phyloP scores from a whole-genome alignment of 768 basidiomycete species.

The Gymnopilus dilepis region DNA sequence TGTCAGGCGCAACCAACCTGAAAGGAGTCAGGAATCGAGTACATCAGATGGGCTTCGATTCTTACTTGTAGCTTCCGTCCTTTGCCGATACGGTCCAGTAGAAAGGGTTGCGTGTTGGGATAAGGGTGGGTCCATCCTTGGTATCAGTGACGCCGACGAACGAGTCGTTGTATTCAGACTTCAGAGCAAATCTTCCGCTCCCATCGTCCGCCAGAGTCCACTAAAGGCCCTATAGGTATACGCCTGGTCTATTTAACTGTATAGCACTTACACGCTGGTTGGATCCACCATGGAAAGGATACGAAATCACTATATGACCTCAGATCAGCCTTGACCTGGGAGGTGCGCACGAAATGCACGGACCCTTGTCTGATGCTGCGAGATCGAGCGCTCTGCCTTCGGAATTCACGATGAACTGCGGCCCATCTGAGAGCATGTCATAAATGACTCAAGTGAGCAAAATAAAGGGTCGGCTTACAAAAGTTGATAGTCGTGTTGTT shows the following conservation, averaged over 20 bases:
- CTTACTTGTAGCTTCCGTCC: background rate
- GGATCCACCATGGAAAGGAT: background rate
- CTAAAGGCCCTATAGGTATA: too few species aligned
- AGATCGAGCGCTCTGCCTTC: constrained; percentile 1
- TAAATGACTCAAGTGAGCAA: background rate
- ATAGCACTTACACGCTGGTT: background rate
- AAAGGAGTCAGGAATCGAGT: too few species aligned
- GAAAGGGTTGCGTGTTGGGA: background rate
- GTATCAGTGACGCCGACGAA: background rate
- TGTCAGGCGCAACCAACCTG: background rate
- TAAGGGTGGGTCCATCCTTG: background rate
- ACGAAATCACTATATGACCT: background rate
- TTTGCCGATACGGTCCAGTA: background rate
- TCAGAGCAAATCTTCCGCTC: background rate
- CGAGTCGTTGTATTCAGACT: background rate
- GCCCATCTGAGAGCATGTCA: background rate
- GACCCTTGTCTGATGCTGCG: background rate
- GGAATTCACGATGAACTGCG: constrained; percentile 3
- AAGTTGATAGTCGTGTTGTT: background rate
- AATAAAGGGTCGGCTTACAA: background rate
- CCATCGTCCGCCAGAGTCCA: background rate
- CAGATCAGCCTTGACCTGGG: too few species aligned
- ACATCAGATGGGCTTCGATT: too few species aligned
- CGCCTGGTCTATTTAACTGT: too few species aligned
- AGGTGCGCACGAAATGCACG: too few species aligned